A percentile compares a stretch with the other conserved stretches of the same genome.
Conservation (phyloP, 768 basidiomycete genomes). For the Xerocomus spinulosus region DNA sequence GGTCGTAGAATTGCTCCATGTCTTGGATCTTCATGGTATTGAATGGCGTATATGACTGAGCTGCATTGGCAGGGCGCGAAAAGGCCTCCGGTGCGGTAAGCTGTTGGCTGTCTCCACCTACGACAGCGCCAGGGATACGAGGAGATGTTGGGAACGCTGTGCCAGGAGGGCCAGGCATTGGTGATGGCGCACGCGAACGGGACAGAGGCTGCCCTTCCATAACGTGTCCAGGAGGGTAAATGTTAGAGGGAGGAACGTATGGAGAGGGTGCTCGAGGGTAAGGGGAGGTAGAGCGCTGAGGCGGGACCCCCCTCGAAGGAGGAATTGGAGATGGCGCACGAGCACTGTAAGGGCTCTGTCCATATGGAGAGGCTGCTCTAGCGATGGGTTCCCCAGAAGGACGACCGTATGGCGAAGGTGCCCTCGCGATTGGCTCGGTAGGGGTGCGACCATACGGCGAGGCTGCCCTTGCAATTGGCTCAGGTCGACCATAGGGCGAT, state of each 20-base stretch:
- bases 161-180: constrained; percentile 43
- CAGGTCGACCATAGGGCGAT: constrained; percentile 33
- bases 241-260: constrained; percentile 23
- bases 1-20: constrained; percentile 69
- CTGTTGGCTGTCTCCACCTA: constrained; percentile 30
- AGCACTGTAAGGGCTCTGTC: constrained; percentile 18
- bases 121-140: constrained; percentile 19
- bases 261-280: constrained; percentile 31
- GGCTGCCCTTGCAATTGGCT: constrained; percentile 19
- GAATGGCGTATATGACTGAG: constrained; percentile 65
- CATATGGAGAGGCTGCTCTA: constrained; percentile 35
- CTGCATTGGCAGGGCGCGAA: constrained; percentile 64
- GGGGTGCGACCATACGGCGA: constrained; percentile 30
- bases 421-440: constrained; percentile 38
- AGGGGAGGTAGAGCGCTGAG: constrained; percentile 28
- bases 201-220: constrained; percentile 51
- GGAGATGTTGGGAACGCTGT: constrained; percentile 27
- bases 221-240: constrained; percentile 57
- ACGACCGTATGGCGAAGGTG: constrained; percentile 32
- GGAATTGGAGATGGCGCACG: constrained; percentile 31
- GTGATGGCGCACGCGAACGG: constrained; percentile 46
- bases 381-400: constrained; percentile 39
- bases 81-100: constrained; percentile 68
- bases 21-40: constrained; percentile 67
- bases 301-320: constrained; percentile 14